A percentile compares a stretch with the other conserved stretches of the same genome.
Evolutionary conservation across 495 filamentous ascomycete genomes (phyloP).

Genomic region (Bombardia bombarda): DNA sequence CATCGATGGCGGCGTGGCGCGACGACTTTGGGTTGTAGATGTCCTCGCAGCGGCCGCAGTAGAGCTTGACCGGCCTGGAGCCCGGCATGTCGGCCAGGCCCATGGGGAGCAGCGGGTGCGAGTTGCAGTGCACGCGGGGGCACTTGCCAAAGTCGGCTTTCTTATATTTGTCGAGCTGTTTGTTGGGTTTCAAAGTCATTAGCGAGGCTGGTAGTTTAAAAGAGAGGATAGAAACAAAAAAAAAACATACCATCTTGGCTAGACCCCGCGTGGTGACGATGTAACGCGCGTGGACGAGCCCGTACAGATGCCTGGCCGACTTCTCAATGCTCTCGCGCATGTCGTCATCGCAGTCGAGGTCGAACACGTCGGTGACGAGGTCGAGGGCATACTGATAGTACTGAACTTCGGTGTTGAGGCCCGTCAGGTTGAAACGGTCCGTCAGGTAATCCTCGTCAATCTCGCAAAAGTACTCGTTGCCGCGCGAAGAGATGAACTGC

Average conservation of each 20-base stretch:
- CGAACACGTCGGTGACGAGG: constrained; percentile 99
- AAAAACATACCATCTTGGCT: constrained; percentile 78
- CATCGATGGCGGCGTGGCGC: constrained; percentile 88
- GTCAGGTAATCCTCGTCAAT: constrained; percentile 99
- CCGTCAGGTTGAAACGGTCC: constrained; percentile 96
- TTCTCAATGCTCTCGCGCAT: constrained; percentile 98
- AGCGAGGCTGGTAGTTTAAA: too few species aligned
- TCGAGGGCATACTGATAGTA: constrained; percentile 99
- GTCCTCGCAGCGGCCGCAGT: constrained; percentile 95
- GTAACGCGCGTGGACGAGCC: constrained; percentile 91
- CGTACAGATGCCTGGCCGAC: constrained; percentile 92
- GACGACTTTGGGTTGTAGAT: constrained; percentile 98
- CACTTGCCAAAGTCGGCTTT: constrained; percentile 98
- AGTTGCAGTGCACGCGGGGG: constrained; percentile 86
- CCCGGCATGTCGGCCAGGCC: constrained; percentile 83
- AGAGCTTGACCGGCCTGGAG: constrained; percentile 84
- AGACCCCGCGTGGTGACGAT: constrained; percentile 93
- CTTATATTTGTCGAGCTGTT: constrained; percentile 99
- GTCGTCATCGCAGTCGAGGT: constrained; percentile 97
- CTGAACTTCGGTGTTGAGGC: constrained; percentile 91
- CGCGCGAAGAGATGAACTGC: constrained; percentile 93
- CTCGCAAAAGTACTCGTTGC: constrained; percentile 99
- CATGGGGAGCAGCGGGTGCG: constrained; percentile 86
- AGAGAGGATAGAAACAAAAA: constrained; percentile 1
- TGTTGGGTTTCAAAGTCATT: too few species aligned